Percentiles rank a stretch among this genome's conserved stretches.
phyloP scores from a whole-genome alignment of 495 filamentous ascomycete genomes.

The Paragyromitra xinjiangensis region DNA sequence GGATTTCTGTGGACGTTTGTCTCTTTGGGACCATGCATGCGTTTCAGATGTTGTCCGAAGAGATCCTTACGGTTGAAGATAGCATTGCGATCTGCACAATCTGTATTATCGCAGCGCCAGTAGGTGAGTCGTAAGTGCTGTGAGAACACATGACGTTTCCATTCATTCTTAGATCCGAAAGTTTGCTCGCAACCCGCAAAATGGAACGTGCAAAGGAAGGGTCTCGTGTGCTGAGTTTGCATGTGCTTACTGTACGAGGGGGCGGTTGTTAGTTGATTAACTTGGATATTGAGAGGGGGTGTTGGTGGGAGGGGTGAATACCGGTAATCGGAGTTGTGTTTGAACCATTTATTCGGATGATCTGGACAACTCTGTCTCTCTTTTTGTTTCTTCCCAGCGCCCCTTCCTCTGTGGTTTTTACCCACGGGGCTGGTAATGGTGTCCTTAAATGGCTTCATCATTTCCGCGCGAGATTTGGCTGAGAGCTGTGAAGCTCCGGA shows the following conservation, averaged over 20 bases:
- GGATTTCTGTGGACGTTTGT: constrained; percentile 63
- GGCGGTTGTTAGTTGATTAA: constrained; percentile 56
- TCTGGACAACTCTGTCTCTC: constrained; percentile 30
- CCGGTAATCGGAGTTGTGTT: constrained; percentile 47
- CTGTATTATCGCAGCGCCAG: constrained; percentile 79
- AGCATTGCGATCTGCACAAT: constrained; percentile 67
- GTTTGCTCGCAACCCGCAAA: constrained; percentile 84
- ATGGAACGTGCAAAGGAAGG: constrained; percentile 82
- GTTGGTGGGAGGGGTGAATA: constrained; percentile 23
- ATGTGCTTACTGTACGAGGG: constrained; percentile 62
- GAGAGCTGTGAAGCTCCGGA: constrained; percentile 32
- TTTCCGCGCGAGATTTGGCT: constrained; percentile 13
- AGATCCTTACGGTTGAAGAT: constrained; percentile 94
- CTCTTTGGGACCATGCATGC: constrained; percentile 75
- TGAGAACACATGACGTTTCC: constrained; percentile 87
- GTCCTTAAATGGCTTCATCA: constrained; percentile 47
- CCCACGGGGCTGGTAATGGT: no score
- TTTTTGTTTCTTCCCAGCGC: constrained; percentile 42
- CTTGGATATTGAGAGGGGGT: background rate
- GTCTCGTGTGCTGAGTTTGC: constrained; percentile 67
- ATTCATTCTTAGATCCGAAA: constrained; percentile 94
- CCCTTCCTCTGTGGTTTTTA: constrained; percentile 40
- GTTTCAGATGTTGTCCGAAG: constrained; percentile 90
- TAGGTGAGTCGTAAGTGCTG: constrained; percentile 82
- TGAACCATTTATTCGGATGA: constrained; percentile 31